These are phyloP conservation scores for Candida methanosorbosa DNA, from an alignment of 805 yeast species.

Conservation along the genomic window DNA sequence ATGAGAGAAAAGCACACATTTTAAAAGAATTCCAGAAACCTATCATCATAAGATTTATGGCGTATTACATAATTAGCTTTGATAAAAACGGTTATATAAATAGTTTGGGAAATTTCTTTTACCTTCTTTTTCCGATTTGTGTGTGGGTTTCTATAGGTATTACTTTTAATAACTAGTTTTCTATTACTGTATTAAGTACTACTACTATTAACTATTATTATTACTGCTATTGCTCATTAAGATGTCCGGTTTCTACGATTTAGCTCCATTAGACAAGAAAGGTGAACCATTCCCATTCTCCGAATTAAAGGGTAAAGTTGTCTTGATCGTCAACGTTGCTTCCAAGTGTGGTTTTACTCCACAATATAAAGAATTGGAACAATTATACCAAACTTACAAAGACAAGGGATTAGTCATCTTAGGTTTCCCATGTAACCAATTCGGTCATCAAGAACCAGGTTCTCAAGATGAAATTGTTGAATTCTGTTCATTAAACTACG, in stretches of 20 bases:
- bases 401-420: conserved; percentile 56
- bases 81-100: no score
- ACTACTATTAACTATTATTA: no score
- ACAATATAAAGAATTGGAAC: conserved; percentile 68
- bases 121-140: no score
- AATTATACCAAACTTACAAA: conserved; percentile 54
- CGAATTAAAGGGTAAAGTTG: conserved; percentile 69
- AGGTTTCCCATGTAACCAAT: conserved; percentile 91
- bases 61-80: no score
- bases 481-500: conserved; percentile 75
- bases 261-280: conserved; percentile 52
- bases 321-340: conserved; percentile 80
- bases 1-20: no score
- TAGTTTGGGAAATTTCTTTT: no score
- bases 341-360: conserved; percentile 76
- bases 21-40: no score
- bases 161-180: neutral
- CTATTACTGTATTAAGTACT: neutral
- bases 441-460: conserved; percentile 74
- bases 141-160: no score
- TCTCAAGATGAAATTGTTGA: conserved; percentile 57
- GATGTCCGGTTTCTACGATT: conserved; percentile 59
- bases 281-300: conserved; percentile 52
- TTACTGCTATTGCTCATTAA: conserved; percentile 1
- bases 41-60: no score